These are phyloP conservation scores for Melaleuca quinquenervia DNA, from an alignment of 345 rosid genomes.

Conservation along the genomic window DNA sequence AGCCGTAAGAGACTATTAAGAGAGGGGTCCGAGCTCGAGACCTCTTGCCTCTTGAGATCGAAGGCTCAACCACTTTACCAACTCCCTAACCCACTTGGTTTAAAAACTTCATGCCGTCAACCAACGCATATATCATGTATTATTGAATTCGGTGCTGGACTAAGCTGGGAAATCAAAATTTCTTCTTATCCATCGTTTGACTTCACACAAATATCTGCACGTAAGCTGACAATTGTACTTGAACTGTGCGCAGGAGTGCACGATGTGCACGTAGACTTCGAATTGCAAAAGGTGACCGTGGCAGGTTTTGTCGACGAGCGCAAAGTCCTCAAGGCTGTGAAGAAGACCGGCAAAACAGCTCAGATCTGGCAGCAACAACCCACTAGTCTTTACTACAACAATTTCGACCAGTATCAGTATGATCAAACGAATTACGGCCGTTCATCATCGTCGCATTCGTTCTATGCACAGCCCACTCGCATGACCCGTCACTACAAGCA, in stretches of 20 bases:
- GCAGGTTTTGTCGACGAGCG: constrained; percentile 3
- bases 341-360: constrained; percentile 2
- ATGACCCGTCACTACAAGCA: background rate
- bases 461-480: background rate
- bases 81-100: too few relatives aligned
- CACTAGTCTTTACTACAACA: background rate
- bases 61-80: too few relatives aligned
- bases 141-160: background rate
- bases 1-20: too few relatives aligned
- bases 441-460: background rate
- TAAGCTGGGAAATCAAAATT: background rate
- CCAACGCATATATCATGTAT: background rate
- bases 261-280: background rate
- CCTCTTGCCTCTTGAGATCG: too few relatives aligned
- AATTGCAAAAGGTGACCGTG: constrained; percentile 7
- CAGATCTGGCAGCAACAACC: constrained; percentile 1
- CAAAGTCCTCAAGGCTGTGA: constrained; percentile 1
- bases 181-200: background rate
- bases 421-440: background rate
- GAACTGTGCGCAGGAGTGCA: background rate
- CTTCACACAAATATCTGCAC: background rate
- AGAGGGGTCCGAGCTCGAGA: too few relatives aligned
- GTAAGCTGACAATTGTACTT: background rate
- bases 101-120: too few relatives aligned
- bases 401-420: background rate